Base-by-base conservation (phyloP, 441 rosid species). In the Theobroma grandiflorum region DNA sequence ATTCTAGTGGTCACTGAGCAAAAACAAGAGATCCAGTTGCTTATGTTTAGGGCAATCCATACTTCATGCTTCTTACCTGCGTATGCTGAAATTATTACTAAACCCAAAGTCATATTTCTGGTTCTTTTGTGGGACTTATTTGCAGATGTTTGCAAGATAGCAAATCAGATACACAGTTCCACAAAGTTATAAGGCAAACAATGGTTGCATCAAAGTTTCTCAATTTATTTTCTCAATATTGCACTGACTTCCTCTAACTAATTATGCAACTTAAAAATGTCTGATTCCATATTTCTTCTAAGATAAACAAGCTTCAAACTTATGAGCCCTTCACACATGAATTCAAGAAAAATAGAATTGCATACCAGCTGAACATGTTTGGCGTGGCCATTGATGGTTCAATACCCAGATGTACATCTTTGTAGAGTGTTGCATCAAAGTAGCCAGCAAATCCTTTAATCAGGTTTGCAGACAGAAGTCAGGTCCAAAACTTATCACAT, bases 341-440 rank as follows among this genome's bases (percentile, higher is more conserved):
- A 26, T 49, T 55, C 37, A 58, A 42, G 38, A 76, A 33, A 26
- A 75, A 70, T 8, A 59, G 31, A 78, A 22, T 35, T 50, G 33
- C 75, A 72, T 82, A 79, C 99, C 99, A 97, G 91, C 98, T 97
- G 87, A 95, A 97, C 99, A 95, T 97, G 89, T 94, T 92, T 74
- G 99, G 98, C 31, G 99, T 97, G 78, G 94, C 94, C 22, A 87
- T 89, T 45, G 95, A 89, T 66, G 98, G 99, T 81, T 97, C 99
- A 82, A 93, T 95, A 52, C 99, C 97, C 45, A 97, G 98, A 89
- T 97, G 99, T 22, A 97, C 93, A 84, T 97, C 99, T 87, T 94
- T 90, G 82, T 95, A 95, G 26, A 97, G 94, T 14, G 73, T 87
- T 4, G 99, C 91, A 84, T 97, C 95, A 78, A 97, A 97, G 75